Evolutionary conservation across 2,329 filamentous ascomycete genomes (phyloP).

Genomic region (Ophiocordyceps camponoti-leonardi): DNA sequence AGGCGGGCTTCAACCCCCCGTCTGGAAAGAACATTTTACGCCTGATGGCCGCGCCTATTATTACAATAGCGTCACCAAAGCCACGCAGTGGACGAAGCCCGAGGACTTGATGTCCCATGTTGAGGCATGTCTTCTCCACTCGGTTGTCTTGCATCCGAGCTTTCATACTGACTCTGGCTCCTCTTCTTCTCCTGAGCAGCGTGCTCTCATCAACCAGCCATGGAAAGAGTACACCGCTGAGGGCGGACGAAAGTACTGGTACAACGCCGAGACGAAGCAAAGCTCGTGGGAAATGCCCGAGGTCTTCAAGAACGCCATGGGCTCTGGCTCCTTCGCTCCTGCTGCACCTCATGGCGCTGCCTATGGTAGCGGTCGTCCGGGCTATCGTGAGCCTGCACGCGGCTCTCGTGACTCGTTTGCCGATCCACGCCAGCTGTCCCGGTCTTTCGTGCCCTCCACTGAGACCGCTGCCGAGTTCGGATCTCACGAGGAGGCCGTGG

Average conservation of each 20-base stretch:
- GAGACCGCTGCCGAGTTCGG: constrained; percentile 64
- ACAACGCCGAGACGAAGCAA: constrained; percentile 78
- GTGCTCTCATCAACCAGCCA: constrained; percentile 62
- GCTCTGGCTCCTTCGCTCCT: constrained; percentile 21
- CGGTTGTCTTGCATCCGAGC: background rate
- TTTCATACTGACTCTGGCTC: background rate
- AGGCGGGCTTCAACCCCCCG: constrained; percentile 8
- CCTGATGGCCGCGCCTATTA: constrained; percentile 79
- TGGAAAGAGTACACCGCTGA: constrained; percentile 89
- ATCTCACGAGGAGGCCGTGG: constrained; percentile 74
- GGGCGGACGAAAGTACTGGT: constrained; percentile 86
- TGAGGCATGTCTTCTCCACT: constrained; percentile 40
- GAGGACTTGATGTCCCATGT: constrained; percentile 69
- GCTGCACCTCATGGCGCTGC: constrained; percentile 18
- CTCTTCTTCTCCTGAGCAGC: constrained; percentile 30
- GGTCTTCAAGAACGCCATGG: constrained; percentile 57
- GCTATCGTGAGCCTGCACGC: constrained; percentile 20
- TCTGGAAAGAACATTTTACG: constrained; percentile 71
- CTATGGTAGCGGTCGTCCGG: constrained; percentile 14
- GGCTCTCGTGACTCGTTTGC: constrained; percentile 10
- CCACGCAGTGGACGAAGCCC: constrained; percentile 89
- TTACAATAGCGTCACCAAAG: constrained; percentile 72
- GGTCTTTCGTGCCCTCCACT: constrained; percentile 42
- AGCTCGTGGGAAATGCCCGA: constrained; percentile 94
- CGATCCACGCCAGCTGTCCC: constrained; percentile 13